Percentiles rank a stretch among this genome's conserved stretches.
These are phyloP conservation scores for Malbranchea zuffiana DNA, from an alignment of 2,329 filamentous ascomycete species.

Conservation along the genomic window DNA sequence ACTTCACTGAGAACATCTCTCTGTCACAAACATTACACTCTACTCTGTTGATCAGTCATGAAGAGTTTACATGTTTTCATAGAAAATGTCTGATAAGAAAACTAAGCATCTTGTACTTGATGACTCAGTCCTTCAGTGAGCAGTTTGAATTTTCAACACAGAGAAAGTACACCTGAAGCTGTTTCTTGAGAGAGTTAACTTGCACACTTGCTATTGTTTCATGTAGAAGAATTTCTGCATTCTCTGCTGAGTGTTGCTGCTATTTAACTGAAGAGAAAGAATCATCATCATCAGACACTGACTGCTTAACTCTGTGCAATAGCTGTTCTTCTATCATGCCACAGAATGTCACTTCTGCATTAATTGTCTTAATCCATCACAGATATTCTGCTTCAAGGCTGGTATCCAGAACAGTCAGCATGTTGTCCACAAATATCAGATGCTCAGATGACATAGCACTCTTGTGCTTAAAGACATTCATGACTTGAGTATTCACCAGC, in stretches of 20 bases:
- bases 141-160: constrained; percentile 12
- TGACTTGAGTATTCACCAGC: constrained; percentile 2
- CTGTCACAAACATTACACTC: constrained; percentile 14
- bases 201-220: constrained; percentile 14
- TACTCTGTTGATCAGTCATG: constrained; percentile 13
- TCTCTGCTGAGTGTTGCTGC: constrained; percentile 17
- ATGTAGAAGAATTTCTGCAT: constrained; percentile 10
- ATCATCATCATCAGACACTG: constrained; percentile 42
- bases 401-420: constrained; percentile 1
- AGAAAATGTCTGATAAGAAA: constrained; percentile 16
- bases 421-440: not conserved
- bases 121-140: constrained; percentile 3
- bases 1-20: constrained; percentile 12
- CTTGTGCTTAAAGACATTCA: not conserved
- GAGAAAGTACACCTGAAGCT: constrained; percentile 14
- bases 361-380: not conserved
- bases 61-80: constrained; percentile 15
- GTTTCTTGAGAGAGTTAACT: constrained; percentile 11
- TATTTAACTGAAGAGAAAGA: constrained; percentile 41
- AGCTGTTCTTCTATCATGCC: not conserved
- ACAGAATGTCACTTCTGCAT: not conserved
- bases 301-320: not conserved
- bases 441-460: not conserved
- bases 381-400: not conserved
- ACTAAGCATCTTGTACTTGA: constrained; percentile 10